These are phyloP conservation scores for Paecilomyces variotii DNA, from an alignment of 2,329 filamentous ascomycete species.

Conservation along the genomic window DNA sequence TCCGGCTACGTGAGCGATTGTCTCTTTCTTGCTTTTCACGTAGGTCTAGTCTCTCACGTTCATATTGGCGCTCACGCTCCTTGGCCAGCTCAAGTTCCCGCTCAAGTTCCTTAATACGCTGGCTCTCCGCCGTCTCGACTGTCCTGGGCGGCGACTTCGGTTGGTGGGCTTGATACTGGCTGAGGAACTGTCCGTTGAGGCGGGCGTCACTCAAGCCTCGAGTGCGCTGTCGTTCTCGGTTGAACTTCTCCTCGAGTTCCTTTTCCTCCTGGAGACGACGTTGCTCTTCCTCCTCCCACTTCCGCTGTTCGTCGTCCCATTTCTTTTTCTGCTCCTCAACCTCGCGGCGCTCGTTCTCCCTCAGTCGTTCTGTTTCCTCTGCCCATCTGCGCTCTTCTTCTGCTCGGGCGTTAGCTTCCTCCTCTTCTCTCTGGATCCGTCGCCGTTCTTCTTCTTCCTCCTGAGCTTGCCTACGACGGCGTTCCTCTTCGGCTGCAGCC, in stretches of 20 bases:
- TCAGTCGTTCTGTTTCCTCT: constrained; percentile 35
- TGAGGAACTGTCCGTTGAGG: constrained; percentile 74
- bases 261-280: constrained; percentile 63
- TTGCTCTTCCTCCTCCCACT: constrained; percentile 72
- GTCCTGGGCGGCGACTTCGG: constrained; percentile 1
- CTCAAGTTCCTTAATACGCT: constrained; percentile 73
- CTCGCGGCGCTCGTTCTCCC: constrained; percentile 45
- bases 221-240: constrained; percentile 57
- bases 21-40: constrained; percentile 14
- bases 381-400: constrained; percentile 42
- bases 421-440: constrained; percentile 41
- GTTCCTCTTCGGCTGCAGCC: constrained; percentile 48
- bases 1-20: constrained; percentile 20
- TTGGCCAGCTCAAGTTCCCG: constrained; percentile 59
- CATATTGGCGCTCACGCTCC: constrained; percentile 58
- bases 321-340: constrained; percentile 40
- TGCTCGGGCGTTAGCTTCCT: constrained; percentile 37
- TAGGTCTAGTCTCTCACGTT: constrained; percentile 51
- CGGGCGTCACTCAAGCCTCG: constrained; percentile 56
- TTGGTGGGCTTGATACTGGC: constrained; percentile 75
- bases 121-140: constrained; percentile 46
- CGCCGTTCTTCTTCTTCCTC: constrained; percentile 44
- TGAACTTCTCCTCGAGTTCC: constrained; percentile 59
- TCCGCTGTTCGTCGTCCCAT: constrained; percentile 49
- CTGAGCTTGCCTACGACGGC: constrained; percentile 41